Percentiles rank a stretch among this genome's conserved stretches.
These are phyloP conservation scores for Asclepias syriaca DNA, from an alignment of 257 asterid genomes.

Conservation along the genomic window DNA sequence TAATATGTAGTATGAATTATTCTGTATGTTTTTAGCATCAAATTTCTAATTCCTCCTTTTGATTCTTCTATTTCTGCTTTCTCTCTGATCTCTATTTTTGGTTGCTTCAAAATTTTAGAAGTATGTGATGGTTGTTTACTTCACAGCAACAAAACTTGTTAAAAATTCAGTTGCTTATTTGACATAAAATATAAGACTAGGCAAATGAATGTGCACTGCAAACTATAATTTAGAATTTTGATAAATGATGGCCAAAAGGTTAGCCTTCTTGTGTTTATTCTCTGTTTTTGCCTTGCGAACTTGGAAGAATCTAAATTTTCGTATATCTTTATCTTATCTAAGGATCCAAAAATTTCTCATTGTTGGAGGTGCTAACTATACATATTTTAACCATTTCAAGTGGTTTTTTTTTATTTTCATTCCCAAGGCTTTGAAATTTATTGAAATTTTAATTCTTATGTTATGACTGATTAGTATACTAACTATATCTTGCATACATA, in stretches of 20 bases:
- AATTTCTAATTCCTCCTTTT: background rate
- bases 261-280: background rate
- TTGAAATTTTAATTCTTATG: background rate
- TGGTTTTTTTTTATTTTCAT: background rate
- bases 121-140: background rate
- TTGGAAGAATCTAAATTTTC: background rate
- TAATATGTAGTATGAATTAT: background rate
- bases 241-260: background rate
- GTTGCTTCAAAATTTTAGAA: background rate
- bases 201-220: background rate
- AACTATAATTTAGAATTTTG: background rate
- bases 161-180: background rate
- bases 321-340: background rate
- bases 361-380: background rate
- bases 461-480: background rate
- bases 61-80: background rate
- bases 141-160: background rate
- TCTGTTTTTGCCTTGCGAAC: background rate
- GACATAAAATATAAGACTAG: background rate
- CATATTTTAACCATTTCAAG: background rate
- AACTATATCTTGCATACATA: background rate
- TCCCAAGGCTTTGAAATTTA: background rate
- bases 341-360: background rate
- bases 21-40: background rate
- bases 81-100: background rate